Conservation (phyloP, 495 filamentous ascomycete genomes). For the Stereocaulon alpinum region DNA sequence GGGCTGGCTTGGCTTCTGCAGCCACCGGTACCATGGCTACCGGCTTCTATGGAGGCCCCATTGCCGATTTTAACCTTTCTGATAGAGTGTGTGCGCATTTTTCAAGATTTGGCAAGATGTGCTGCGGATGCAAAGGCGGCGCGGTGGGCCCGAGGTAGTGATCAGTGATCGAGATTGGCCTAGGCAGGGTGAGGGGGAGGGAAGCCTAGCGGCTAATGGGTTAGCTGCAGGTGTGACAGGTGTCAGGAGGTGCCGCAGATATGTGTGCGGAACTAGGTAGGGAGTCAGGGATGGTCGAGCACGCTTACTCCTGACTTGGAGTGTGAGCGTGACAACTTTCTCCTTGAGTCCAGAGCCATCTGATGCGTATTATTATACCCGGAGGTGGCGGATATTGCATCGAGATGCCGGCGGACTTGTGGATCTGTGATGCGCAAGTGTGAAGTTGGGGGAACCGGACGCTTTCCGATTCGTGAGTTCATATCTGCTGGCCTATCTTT, state of each 20-base stretch:
- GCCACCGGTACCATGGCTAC: not conserved
- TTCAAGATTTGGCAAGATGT: not conserved
- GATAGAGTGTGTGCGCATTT: not conserved
- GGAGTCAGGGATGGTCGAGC: not conserved
- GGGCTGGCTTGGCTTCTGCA: not conserved
- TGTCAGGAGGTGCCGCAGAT: slow-evolving; percentile 3
- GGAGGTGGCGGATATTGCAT: slow-evolving; percentile 4
- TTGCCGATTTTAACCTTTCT: not conserved
- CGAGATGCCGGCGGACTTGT: not conserved
- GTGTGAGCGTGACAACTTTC: too few species aligned
- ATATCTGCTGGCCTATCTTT: too few species aligned
- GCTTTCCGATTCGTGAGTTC: too few species aligned
- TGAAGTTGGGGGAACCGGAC: not conserved
- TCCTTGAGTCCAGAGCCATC: too few species aligned
- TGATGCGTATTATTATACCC: not conserved
- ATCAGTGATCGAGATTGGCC: not conserved
- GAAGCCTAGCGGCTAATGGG: not conserved
- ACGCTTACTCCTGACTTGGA: too few species aligned
- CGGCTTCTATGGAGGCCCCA: not conserved
- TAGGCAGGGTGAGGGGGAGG: not conserved
- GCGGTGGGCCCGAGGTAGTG: not conserved
- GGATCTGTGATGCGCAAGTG: not conserved
- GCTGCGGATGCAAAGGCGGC: not conserved
- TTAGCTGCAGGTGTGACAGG: slow-evolving; percentile 7
- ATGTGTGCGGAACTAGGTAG: not conserved